Percentiles rank a stretch among this genome's conserved stretches.
These are phyloP conservation scores for Isatis tinctoria DNA, from an alignment of 345 rosid species.

Conservation along the genomic window DNA sequence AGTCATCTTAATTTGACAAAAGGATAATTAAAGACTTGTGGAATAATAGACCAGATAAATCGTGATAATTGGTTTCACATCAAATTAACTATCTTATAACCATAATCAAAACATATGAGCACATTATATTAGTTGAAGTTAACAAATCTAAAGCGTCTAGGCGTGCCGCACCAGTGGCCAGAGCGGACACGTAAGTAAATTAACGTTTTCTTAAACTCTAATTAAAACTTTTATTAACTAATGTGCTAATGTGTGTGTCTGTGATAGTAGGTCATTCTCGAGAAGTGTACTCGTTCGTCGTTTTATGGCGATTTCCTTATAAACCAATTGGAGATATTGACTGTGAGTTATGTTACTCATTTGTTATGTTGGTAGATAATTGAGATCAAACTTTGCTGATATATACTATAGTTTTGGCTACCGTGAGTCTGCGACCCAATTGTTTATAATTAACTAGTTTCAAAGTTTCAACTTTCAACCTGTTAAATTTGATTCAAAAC, in stretches of 20 bases:
- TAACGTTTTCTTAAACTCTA: neutral
- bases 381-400: neutral
- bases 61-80: neutral
- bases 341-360: neutral
- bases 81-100: neutral
- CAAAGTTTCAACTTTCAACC: neutral
- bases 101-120: neutral
- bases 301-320: neutral
- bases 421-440: neutral
- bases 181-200: slow-evolving; percentile 1
- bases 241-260: neutral
- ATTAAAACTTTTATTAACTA: neutral
- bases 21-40: neutral
- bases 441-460: neutral
- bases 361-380: neutral
- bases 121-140: slow-evolving; percentile 12
- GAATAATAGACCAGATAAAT: neutral
- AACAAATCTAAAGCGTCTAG: slow-evolving; percentile 19
- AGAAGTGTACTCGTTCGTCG: slow-evolving; percentile 26
- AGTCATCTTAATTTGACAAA: neutral
- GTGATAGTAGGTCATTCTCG: slow-evolving; percentile 15
- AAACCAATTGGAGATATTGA: neutral
- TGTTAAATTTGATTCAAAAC: neutral
- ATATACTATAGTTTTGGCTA: neutral
- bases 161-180: slow-evolving; percentile 17